phyloP scores from a whole-genome alignment of 2,329 filamentous ascomycete genomes.

The Microdochium nivale region DNA sequence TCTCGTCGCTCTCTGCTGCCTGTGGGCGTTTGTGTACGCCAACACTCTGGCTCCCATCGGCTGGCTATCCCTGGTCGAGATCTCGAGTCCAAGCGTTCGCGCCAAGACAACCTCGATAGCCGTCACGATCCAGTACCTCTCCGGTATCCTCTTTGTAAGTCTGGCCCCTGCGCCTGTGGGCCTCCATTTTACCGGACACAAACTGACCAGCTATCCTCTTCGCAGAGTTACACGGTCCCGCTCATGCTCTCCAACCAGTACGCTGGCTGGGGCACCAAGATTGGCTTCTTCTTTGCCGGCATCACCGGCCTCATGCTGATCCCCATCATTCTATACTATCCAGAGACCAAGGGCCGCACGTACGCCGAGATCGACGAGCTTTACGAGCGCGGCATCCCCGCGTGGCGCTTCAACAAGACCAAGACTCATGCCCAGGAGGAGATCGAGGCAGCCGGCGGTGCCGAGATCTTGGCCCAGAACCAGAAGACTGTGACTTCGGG shows the following conservation, averaged over 20 bases:
- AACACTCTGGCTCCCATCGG: slow-evolving; percentile 4
- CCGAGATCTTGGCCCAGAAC: neutral
- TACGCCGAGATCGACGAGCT: slow-evolving; percentile 13
- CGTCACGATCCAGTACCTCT: slow-evolving; percentile 3
- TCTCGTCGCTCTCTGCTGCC: slow-evolving; percentile 5
- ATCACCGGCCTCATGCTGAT: slow-evolving; percentile 5
- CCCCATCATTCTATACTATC: slow-evolving; percentile 7
- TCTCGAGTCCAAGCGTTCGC: slow-evolving; percentile 1
- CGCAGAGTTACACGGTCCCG: slow-evolving; percentile 8
- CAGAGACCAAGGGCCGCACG: slow-evolving; percentile 13
- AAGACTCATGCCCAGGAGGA: neutral
- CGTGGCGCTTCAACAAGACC: slow-evolving; percentile 4
- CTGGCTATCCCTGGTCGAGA: slow-evolving; percentile 2
- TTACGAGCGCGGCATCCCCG: slow-evolving; percentile 9
- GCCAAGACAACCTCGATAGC: slow-evolving; percentile 3
- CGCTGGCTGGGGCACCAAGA: slow-evolving; percentile 6
- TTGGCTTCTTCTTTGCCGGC: slow-evolving; percentile 8
- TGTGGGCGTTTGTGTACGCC: slow-evolving; percentile 7
- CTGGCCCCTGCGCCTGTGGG: neutral
- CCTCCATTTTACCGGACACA: neutral
- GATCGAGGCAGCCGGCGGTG: neutral
- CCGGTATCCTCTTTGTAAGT: slow-evolving; percentile 1
- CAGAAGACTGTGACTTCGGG: neutral
- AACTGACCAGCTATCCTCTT: neutral
- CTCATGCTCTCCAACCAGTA: slow-evolving; percentile 11